Evolutionary conservation across 371 early-diverging fungal genomes (phyloP), one percentile per base, ranked within the genome.

Genomic region (Parasitella parasitica): DNA sequence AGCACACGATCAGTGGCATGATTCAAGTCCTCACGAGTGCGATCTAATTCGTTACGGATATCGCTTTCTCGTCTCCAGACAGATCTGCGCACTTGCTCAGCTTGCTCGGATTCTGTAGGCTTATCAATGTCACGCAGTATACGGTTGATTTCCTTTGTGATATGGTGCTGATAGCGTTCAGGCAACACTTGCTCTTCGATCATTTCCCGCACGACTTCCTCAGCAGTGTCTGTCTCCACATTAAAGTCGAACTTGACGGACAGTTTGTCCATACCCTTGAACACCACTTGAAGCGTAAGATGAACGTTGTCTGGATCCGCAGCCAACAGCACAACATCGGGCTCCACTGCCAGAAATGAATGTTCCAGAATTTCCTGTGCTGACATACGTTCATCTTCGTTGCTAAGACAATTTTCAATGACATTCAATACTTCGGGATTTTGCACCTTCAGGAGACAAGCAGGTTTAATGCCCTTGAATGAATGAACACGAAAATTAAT

Each of bases 161-260:
- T 86, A 43, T 89, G 80, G 39, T 84, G 82, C 34, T 86, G 86
- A 61, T 86, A 89, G 55, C 77, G 69, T 49, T 83, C 77, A 4
- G 87, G 86, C 7, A 89, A 71, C 12, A 89, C 88, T 48, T 86
- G 76, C 57, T 89, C 90, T 51, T 86, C 85, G 52, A 89, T 88
- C 91, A 93, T 91, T 64, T 93, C 94, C 35, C 82, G 79, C 6
- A 90, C 89, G 3, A 93, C 90, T 64, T 90, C 89, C 58, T 94
- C 95, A 1, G 95, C 93, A 6, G 95, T 95, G 62, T 96, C 97
- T 6, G 85, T 87, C 36, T 91, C 88, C 7, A 87, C 83, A 71
- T 95, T 90, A 74, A 92, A 95, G 60, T 90, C 90, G 83, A 96
- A 96, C 67, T 92, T 94, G 22, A 95, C 91, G 6, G 93, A 89